A percentile compares a stretch with the other conserved stretches of the same genome.
Evolutionary conservation across 108 stramenopile genomes (phyloP).

Genomic region (Schizochytrium sp.): DNA sequence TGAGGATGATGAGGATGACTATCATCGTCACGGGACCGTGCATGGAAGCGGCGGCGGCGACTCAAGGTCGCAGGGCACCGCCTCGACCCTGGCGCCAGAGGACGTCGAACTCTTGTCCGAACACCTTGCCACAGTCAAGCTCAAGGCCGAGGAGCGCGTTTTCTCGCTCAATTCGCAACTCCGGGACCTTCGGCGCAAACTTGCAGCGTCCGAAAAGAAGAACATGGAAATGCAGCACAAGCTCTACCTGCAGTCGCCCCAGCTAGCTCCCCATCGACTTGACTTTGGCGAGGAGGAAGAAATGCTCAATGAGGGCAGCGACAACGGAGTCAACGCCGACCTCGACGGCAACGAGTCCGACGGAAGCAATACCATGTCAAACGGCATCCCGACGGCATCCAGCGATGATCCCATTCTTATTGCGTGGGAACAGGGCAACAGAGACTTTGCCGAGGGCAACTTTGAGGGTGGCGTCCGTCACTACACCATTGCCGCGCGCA

Average conservation of each 20-base stretch:
- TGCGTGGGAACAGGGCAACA: conserved; percentile 16
- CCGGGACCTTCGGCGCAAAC: neutral
- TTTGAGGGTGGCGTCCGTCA: neutral
- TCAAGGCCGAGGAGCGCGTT: neutral
- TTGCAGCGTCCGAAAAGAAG: neutral
- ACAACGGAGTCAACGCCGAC: neutral
- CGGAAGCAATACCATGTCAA: too few species aligned
- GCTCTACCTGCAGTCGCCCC: neutral
- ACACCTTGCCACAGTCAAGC: neutral
- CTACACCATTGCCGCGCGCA: conserved; percentile 1
- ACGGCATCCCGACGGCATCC: neutral
- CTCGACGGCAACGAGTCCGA: neutral
- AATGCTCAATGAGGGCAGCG: neutral
- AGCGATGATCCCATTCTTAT: neutral
- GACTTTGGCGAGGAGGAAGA: conserved; percentile 5
- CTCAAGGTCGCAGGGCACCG: neutral
- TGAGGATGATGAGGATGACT: neutral
- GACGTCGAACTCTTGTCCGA: neutral
- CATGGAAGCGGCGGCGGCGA: neutral
- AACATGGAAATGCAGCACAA: neutral
- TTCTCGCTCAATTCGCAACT: neutral
- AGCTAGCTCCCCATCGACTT: neutral
- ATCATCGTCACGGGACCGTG: neutral
- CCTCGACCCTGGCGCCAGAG: neutral
- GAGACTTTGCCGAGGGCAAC: neutral